These are phyloP conservation scores for Panaeolus cyanescens DNA, from an alignment of 768 basidiomycete species.

Conservation along the genomic window DNA sequence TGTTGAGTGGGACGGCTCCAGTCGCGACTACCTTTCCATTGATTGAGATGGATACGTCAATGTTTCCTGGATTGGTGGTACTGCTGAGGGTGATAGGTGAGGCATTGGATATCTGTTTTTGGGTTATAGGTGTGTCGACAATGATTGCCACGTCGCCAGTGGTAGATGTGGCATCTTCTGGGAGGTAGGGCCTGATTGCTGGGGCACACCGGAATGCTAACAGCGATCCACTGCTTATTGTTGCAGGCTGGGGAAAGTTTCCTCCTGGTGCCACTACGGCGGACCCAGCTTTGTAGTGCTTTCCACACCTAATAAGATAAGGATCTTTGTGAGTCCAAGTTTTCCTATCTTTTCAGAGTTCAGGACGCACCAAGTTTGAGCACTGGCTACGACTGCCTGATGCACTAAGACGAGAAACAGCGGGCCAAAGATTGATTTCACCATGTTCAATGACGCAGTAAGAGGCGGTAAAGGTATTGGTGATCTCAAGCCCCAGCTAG, in stretches of 20 bases:
- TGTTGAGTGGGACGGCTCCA: constrained; percentile 52
- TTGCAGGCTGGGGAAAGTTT: neutral
- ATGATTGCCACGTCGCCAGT: constrained; percentile 43
- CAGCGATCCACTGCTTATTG: constrained; percentile 29
- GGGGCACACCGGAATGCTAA: constrained; percentile 61
- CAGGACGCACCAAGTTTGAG: neutral
- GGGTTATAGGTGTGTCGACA: constrained; percentile 53
- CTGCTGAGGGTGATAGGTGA: constrained; percentile 36
- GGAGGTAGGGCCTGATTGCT: constrained; percentile 60
- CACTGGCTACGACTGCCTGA: neutral
- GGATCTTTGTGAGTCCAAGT: neutral
- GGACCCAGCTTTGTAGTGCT: neutral
- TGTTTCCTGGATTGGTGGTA: constrained; percentile 18
- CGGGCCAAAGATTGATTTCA: neutral
- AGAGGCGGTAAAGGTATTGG: too few species aligned
- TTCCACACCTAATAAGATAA: neutral
- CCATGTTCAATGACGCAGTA: neutral
- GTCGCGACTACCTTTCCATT: constrained; percentile 43
- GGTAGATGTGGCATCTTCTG: constrained; percentile 42
- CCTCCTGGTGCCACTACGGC: neutral
- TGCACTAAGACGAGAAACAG: neutral
- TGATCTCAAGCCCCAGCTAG: too few species aligned
- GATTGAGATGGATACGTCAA: constrained; percentile 47
- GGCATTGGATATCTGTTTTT: constrained; percentile 48
- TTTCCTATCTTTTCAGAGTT: neutral